Base-by-base conservation (phyloP, 2,329 filamentous ascomycete species). In the Diaporthe citriasiana region DNA sequence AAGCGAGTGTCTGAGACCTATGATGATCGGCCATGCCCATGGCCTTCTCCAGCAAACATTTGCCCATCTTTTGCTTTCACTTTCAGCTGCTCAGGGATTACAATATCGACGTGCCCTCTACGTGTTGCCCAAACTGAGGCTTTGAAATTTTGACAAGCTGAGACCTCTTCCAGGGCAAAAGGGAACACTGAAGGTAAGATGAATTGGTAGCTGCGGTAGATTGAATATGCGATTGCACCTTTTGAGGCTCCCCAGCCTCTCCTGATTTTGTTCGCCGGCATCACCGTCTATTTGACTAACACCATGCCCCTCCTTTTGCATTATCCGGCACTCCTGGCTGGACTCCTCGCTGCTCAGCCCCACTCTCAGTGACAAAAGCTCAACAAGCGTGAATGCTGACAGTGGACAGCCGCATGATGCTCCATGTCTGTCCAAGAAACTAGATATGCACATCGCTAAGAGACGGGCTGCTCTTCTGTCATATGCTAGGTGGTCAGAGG, bases 211-310 rank as follows among this genome's bases (percentile, higher is more conserved):
- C 22, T 57, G 63, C 22, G 33, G 47, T 68, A 53, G 22, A 53
- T 50, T 68, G 47, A 40, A 53, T 13, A 68, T 27, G 60, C 60
- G 22, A 35, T 25, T 38, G 42, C 60, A 65, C n/a, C 33, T 68
- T 68, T 15, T 35, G 40, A 27, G 42, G 56, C 47, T 50, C 22
- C 45, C 19, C 33, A 40, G n/a, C 30, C 30, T 38, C 25, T 22
- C 42, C 27, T 33, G 47, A 68, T 68, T 68, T 68, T 68, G 47
- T 53, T 53, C 63, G 47, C 47, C 63, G 47, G 63, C 63, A 27
- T 5, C 33, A 4, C 47, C 38, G 45, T 68, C 63, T 68, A 68
- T 40, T 51, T 53, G 8, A 35, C 63, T 3, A 40, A 68, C n/a
- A 68, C 47, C 63, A 53, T 40, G 7, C 47, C 30, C 40, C 19